These are phyloP conservation scores for Sapria himalayana DNA, from an alignment of 345 rosid genomes.

Conservation along the genomic window DNA sequence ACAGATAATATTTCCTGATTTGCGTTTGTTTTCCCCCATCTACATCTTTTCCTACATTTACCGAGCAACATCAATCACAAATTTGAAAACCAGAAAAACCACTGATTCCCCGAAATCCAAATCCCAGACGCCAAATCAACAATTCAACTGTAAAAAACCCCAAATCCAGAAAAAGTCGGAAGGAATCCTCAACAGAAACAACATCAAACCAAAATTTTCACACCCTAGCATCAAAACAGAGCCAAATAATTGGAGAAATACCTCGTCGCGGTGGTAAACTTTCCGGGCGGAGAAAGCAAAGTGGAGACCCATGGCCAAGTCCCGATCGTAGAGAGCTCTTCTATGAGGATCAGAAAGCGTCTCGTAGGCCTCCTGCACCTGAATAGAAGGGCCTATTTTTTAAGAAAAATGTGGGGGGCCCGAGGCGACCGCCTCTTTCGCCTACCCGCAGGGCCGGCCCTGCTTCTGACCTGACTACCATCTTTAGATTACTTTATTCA, in stretches of 20 bases:
- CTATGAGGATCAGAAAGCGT: constrained; percentile 9
- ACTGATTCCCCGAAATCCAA: neutral
- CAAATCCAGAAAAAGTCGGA: too few species aligned
- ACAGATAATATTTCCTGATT: neutral
- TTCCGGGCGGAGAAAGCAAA: constrained; percentile 2
- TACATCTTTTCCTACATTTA: neutral
- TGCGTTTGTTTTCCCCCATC: neutral
- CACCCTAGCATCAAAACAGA: neutral
- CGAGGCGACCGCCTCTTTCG: too few species aligned
- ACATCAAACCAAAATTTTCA: neutral
- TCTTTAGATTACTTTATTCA: too few species aligned
- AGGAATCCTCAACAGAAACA: too few species aligned
- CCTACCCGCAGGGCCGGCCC: too few species aligned
- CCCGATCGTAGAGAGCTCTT: constrained; percentile 10
- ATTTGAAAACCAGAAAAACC: neutral
- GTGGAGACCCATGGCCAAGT: constrained; percentile 5
- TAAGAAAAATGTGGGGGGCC: too few species aligned
- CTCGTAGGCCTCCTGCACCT: constrained; percentile 13
- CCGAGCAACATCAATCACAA: neutral
- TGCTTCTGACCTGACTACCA: too few species aligned
- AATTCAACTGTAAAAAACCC: neutral
- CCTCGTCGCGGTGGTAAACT: constrained; percentile 2
- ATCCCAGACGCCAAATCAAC: neutral
- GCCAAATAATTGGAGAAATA: neutral
- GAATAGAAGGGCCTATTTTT: too few species aligned